Base-by-base conservation (phyloP, 257 asterid genomes). In the Salvia splendens region DNA sequence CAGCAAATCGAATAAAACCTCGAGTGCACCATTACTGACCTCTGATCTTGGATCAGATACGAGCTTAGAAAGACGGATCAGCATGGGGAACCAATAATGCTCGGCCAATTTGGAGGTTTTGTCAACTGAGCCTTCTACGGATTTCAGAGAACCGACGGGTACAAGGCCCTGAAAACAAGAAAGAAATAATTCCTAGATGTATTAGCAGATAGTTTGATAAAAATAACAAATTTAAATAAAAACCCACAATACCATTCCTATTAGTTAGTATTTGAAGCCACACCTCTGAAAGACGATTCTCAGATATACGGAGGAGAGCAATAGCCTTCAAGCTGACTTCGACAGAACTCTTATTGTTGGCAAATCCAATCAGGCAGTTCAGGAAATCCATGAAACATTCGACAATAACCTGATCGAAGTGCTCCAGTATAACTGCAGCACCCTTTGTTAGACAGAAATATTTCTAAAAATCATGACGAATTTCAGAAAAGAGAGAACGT, bases 281-380 rank as follows among this genome's bases (percentile, higher is more conserved):
- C 71, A 93, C 99, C 99, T 94, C 98, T 11, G 96, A 95, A 74
- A 94, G 95, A 62, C 99, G 98, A 86, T 94, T 89, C 84, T 89
- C 99, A 32, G 98, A 94, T 80, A 94, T 94, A 58, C 95, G 98
- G 67, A 94, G 96, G 55, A 94, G 96, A 69, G 98, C 99, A 81
- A 94, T 86, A 64, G 99, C 96, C 82, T 94, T 94, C 86, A 94
- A 94, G 76, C 99, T 94, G 76, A 89, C 86, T 60, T 96, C 75
- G 68, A 69, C 83, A 64, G 96, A 85, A 66, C 83, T 80, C 79
- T 86, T 91, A 74, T 89, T 94, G 74, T 89, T 88, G 64, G 97
- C 96, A 81, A 88, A 94, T 68, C 87, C 95, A 78, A 94, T 89
- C 74, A 94, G 84, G 86, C 99, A 94, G 84, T 91, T 87, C 70